phyloP scores from a whole-genome alignment of 2,329 filamentous ascomycete species.

The Colletotrichum tanaceti region DNA sequence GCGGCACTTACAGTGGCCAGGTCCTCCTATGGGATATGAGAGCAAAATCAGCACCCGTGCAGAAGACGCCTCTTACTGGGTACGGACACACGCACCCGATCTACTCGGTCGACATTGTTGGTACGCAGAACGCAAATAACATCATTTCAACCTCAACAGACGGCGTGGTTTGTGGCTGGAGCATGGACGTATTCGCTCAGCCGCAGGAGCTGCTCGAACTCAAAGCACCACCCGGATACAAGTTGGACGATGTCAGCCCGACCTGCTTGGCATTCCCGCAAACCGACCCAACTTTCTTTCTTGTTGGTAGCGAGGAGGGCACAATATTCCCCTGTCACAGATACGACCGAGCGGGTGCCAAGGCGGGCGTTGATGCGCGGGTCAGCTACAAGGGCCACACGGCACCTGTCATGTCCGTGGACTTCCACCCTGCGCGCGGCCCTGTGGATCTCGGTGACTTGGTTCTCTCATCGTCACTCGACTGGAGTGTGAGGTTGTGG shows the following conservation, averaged over 20 bases:
- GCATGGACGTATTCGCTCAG: conserved; percentile 96
- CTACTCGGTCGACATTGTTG: conserved; percentile 94
- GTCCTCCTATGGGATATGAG: conserved; percentile 97
- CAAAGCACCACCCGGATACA: conserved; percentile 84
- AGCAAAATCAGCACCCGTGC: conserved; percentile 87
- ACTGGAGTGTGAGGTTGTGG: conserved; percentile 99
- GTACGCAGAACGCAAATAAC: conserved; percentile 98
- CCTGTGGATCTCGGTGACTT: conserved; percentile 95
- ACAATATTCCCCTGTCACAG: conserved; percentile 96
- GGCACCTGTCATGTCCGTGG: conserved; percentile 93
- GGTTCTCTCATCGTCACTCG: conserved; percentile 89
- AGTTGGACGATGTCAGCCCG: conserved; percentile 93
- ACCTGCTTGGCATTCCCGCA: conserved; percentile 95
- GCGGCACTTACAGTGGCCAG: conserved; percentile 96
- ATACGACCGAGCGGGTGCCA: conserved; percentile 96
- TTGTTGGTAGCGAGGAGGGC: conserved; percentile 96
- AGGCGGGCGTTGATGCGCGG: conserved; percentile 91
- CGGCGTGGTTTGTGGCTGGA: conserved; percentile 96
- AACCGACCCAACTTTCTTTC: conserved; percentile 96
- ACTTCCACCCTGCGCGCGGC: conserved; percentile 93
- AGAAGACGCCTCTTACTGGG: conserved; percentile 95
- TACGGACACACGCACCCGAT: conserved; percentile 96
- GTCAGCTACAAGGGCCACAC: conserved; percentile 91
- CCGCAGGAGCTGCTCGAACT: conserved; percentile 94
- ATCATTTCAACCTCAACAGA: conserved; percentile 98